Evolutionary conservation across 2,329 filamentous ascomycete genomes (phyloP), one percentile per base, ranked within the genome.

Genomic region (Endothia cerciana): DNA sequence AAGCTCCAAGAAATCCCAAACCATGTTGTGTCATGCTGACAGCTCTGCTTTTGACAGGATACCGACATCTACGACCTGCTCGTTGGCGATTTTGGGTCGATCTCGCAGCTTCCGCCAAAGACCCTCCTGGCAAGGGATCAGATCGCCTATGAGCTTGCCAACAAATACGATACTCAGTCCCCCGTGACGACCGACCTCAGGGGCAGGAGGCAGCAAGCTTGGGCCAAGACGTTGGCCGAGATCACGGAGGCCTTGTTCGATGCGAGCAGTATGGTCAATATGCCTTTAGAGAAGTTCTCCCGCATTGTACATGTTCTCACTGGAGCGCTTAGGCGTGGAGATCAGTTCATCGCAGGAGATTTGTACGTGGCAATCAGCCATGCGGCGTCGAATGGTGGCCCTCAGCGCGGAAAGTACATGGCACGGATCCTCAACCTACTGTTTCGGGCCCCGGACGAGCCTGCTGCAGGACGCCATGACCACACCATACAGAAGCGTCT

Each of bases 391-490:
- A 64, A 56, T n/a, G 36, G 61, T 17, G 63, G 60, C 47, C 40
- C 25, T 25, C 40, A n/a, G 13, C 62, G 33, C 17, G 82, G 80
- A 15, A 74, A 79, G 60, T 72, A 74, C 8, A 76, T 85, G 56
- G 80, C 79, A 1, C 76, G 77, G 4, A 76, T 77, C 0, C 71
- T 84, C 19, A 79, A 82, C 33, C 74, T 78, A 60, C 72, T 84
- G 10, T 77, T 83, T 51, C 77, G 3, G 75, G 78, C 22, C 53
- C 66, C 22, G 19, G 60, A 25, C 19, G 57, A 55, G 62, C 15
- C 40, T 57, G 4, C 60, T 68, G 15, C 40, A 58, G 17, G 43
- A 56, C n/a, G 57, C 56, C 40, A 64, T 49, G 30, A 63, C 51
- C 30, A 65, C 51, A 62, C 65, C 8, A 47, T 63, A 30, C 51